Evolutionary conservation across 176 grass and related monocot species (phyloP), one percentile per base, ranked within the genome.

Genomic region (Bothriochloa decipiens): DNA sequence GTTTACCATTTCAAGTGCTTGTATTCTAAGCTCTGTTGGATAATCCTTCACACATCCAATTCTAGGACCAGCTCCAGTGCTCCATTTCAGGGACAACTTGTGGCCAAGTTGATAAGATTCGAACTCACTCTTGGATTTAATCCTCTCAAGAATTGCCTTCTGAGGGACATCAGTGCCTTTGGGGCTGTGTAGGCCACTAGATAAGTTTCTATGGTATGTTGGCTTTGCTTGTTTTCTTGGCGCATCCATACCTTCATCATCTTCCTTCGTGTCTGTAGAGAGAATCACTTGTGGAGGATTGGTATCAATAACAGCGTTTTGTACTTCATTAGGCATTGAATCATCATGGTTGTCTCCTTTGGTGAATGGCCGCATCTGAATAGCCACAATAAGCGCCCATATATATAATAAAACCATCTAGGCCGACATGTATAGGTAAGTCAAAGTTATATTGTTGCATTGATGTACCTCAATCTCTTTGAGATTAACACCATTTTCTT

Each of bases 31-130:
- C 83, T 96, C 75, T 52, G 86, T 20, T 29, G 93, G 97, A 55
- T 92, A 96, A 62, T 99, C 97, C 15, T 86, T 87, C 29, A 96
- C 90, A 39, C 97, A 99, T 74, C 93, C 97, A 43, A 99, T 99
- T 77, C 97, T 95, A 11, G 97, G 93, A 65, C 97, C 97, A 33
- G 46, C 79, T 79, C 97, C 97, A 17, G 83, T 99, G 80, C 86
- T 94, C 97, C 97, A 99, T 72, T 94, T 94, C 55, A 87, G 65
- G 25, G 97, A 96, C 7, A 99, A 63, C 70, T 87, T 87, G 68
- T 88, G 86, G 23, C 91, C 97, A 70, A 99, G 90, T 27, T 99
- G 97, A 78, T 91, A 96, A 16, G 97, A 94, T 35, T 84, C 92
- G 8, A 89, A 70, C 80, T 92, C 81, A n/a, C 81, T 77, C 86